Conservation (phyloP, 2,329 filamentous ascomycete species). For the Ophiostoma populinum region DNA sequence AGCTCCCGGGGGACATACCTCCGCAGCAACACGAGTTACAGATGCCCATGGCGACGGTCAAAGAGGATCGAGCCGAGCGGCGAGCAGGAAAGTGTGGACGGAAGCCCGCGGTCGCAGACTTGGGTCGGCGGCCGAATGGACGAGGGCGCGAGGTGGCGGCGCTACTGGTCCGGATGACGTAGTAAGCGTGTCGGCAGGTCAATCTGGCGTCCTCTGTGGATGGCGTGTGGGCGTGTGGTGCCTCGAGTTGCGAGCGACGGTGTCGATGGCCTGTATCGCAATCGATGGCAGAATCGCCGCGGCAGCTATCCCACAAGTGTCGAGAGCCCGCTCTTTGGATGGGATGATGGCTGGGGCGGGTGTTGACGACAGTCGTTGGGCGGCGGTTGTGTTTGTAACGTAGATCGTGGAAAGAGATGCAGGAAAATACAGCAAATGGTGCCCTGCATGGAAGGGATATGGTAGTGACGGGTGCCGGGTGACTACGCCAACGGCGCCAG, state of each 20-base stretch:
- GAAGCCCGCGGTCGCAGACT: too few relatives aligned
- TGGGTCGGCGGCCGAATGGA: too few relatives aligned
- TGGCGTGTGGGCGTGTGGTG: too few relatives aligned
- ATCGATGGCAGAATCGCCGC: not conserved
- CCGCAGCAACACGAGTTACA: constrained; percentile 46
- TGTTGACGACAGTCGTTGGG: not conserved
- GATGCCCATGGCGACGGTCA: constrained; percentile 36
- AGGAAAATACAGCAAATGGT: constrained; percentile 2
- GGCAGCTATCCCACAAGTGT: not conserved
- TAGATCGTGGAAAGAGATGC: too few relatives aligned
- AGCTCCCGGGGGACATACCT: constrained; percentile 19
- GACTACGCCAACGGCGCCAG: not conserved
- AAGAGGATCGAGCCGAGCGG: too few relatives aligned
- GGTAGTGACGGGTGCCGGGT: constrained; percentile 2
- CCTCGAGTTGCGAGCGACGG: not conserved
- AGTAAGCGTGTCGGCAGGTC: too few relatives aligned
- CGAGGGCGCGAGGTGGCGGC: too few relatives aligned
- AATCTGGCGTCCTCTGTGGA: too few relatives aligned
- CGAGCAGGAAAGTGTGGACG: too few relatives aligned
- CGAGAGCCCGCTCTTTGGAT: not conserved
- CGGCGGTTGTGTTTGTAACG: not conserved
- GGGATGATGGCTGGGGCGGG: not conserved
- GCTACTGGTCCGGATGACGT: too few relatives aligned
- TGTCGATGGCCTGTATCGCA: not conserved
- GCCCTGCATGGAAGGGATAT: not conserved